Evolutionary conservation across 441 rosid genomes (phyloP), one percentile per base, ranked within the genome.

Genomic region (Breynia disticha): DNA sequence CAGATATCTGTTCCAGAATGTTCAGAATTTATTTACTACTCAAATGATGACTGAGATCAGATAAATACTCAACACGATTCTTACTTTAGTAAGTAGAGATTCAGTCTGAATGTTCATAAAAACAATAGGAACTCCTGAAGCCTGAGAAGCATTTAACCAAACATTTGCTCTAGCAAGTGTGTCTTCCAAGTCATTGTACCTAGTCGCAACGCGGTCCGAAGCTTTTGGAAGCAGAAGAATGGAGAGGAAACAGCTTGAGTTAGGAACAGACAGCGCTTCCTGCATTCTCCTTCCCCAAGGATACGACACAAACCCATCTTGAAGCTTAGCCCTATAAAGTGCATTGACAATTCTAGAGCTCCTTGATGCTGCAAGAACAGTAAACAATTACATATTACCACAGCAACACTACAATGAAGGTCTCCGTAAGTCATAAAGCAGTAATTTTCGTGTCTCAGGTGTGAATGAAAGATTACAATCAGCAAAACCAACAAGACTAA

Each of bases 51-150:
- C 21, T 19, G 28, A 7, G 19, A n/a, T 18, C 12, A 18, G 28
- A 41, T 42, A n/a, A n/a, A n/a, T 45, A 50, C 17, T 54, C 22
- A n/a, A 24, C 54, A 46, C 38, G 22, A 6, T n/a, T 21, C 41
- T 21, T 66, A 91, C 98, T 96, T 91, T 91, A 0, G 98, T 91
- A 11, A 91, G 95, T 56, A 91, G 61, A 55, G 97, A 82, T 59
- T 91, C 97, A 0, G 86, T 91, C 74, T 91, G 97, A 63, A 91
- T 82, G 63, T 84, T 91, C 82, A 82, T 84, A 70, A 91, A 88
- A 46, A 75, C 84, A 50, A 88, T 65, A 0, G 97, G 98, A 38
- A 88, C 94, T 0, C 97, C 97, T 17, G 81, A 70, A 39, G 79
- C 77, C 65, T 86, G 95, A 55, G 97, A 86, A 1, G 94, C 84